Evolutionary conservation across 257 asterid genomes (phyloP), one percentile per base, ranked within the genome.

Genomic region (Cynanchum wilfordii): DNA sequence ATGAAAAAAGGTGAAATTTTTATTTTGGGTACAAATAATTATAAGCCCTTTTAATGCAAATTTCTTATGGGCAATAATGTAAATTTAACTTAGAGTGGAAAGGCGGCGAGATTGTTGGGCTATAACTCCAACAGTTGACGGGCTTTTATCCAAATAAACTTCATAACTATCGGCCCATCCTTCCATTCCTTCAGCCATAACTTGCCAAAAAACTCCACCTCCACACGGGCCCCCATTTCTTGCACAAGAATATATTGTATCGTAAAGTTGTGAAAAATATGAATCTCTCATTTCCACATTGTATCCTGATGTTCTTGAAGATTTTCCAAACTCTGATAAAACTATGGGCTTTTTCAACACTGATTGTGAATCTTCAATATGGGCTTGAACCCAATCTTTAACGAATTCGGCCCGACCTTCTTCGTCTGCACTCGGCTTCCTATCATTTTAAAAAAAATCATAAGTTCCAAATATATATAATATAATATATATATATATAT

Each of bases 171-270:
- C 95, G 5, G 82, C 76, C 83, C 81, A 87, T 33, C 62, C 71
- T 6, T 81, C 88, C 90, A 89, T 87, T 38, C 88, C 88, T 4
- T 74, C 63, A 29, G 87, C 89, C 88, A 89, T 80, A 9, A 89
- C 71, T 65, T 89, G 90, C 92, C 92, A 89, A 45, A 89, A 82
- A 49, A 89, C 60, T 1, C 87, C 82, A 0, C 95, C 89, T 0
- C 84, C 90, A 74, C 89, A 85, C 0, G 92, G 75, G 24, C 95
- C 95, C 10, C 88, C 86, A 15, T 65, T 78, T 47, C 75, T 63
- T 0, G 91, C 90, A 36, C 85, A 76, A 0, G 72, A 25, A 7
- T 84, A 85, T 0, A 89, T 85, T 10, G 52, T 62, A 27, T 56
- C 71, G 52, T 72, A 89, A 22, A 87, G 49, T 12, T 57, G 68